Conservation (phyloP, 257 asterid species). For the Solanum corneliomulleri region DNA sequence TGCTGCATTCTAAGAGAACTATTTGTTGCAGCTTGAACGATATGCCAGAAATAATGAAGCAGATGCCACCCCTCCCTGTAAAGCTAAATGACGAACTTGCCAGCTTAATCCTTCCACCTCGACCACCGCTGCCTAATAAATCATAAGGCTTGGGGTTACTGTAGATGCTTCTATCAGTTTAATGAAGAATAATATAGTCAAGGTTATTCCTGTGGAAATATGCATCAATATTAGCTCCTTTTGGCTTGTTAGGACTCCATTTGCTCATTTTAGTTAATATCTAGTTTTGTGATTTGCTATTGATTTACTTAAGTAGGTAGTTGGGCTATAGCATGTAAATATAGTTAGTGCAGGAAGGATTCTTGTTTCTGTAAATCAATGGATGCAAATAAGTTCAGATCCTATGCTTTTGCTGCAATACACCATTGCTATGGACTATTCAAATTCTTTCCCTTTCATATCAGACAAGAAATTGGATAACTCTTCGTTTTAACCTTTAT, state of each 20-base stretch:
- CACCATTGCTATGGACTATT: not conserved
- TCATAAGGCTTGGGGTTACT: conserved; percentile 7
- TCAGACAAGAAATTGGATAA: not conserved
- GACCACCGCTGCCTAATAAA: conserved; percentile 27
- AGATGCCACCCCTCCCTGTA: conserved; percentile 88
- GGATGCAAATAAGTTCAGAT: not conserved
- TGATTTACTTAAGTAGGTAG: not conserved
- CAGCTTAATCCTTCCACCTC: conserved; percentile 42
- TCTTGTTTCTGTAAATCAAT: conserved; percentile 1
- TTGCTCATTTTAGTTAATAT: not conserved
- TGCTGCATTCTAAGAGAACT: conserved; percentile 5
- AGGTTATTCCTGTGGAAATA: conserved; percentile 4
- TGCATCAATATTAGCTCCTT: conserved; percentile 1
- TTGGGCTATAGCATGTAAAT: not conserved
- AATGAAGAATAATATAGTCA: conserved; percentile 18
- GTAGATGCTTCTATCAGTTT: conserved; percentile 5
- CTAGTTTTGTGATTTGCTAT: not conserved
- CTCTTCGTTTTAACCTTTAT: not conserved
- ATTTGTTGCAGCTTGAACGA: conserved; percentile 42
- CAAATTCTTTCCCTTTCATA: not conserved
- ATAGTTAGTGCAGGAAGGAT: not conserved
- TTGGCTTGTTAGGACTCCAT: not conserved
- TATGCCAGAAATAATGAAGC: conserved; percentile 72
- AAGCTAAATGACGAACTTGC: conserved; percentile 76
- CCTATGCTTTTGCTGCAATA: not conserved